Conservation (phyloP, 2,329 filamentous ascomycete species). For the Aspergillus quadricinctus region DNA sequence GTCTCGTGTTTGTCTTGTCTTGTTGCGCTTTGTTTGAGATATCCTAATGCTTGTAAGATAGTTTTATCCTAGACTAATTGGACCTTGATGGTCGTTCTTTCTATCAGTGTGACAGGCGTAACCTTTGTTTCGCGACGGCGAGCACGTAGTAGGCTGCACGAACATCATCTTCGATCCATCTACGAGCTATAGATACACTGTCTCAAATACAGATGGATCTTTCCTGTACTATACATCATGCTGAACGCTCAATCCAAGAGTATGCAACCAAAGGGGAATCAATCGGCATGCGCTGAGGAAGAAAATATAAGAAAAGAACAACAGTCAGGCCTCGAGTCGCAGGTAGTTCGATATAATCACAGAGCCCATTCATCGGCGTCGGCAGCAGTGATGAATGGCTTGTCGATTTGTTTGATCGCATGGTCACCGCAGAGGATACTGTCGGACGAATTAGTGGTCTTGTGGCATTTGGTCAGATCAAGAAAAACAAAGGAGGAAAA, state of each 20-base stretch:
- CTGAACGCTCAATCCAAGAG: not conserved
- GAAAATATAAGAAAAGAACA: not conserved
- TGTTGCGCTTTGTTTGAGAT: not conserved
- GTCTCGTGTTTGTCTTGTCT: not conserved
- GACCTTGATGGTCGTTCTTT: not conserved
- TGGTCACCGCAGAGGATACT: conserved; percentile 93
- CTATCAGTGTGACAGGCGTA: not conserved
- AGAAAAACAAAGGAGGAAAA: conserved; percentile 15
- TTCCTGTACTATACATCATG: not conserved
- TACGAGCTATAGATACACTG: not conserved
- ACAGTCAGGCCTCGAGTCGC: not conserved
- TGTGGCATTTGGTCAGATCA: conserved; percentile 24
- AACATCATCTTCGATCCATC: not conserved
- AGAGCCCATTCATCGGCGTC: conserved; percentile 80
- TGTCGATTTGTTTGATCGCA: conserved; percentile 89
- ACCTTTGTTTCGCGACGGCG: not conserved
- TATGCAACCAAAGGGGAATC: not conserved
- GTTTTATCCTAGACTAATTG: not conserved
- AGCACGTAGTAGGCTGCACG: not conserved
- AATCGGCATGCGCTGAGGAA: not conserved
- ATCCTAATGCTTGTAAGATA: not conserved
- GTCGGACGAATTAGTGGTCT: not conserved
- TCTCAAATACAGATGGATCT: not conserved
- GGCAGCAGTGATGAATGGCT: conserved; percentile 73
- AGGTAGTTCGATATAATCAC: conserved; percentile 29